phyloP scores from a whole-genome alignment of 306 rosid genomes.

The Acacia acuminata region DNA sequence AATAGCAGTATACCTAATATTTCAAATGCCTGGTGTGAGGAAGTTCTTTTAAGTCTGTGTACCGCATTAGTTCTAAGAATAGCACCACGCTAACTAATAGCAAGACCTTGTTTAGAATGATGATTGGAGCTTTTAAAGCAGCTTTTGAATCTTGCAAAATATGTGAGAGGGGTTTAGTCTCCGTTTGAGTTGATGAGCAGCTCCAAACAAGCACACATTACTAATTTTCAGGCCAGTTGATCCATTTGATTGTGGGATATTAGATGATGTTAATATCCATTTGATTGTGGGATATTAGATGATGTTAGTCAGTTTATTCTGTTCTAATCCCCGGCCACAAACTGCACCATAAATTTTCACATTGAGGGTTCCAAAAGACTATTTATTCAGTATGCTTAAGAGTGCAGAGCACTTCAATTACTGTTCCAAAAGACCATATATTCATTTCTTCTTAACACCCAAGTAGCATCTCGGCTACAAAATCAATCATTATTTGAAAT shows the following conservation, averaged over 20 bases:
- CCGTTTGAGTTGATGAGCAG: no score
- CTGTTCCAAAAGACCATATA: neutral
- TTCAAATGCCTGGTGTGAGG: neutral
- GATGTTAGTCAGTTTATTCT: neutral
- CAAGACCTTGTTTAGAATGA: neutral
- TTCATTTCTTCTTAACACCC: neutral
- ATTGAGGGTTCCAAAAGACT: neutral
- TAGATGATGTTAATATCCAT: neutral
- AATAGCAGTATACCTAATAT: slow-evolving; percentile 4
- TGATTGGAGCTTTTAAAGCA: no score
- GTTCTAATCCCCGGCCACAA: neutral
- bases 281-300: neutral
- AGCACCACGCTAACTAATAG: neutral
- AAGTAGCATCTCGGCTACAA: neutral
- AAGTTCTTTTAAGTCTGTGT: neutral
- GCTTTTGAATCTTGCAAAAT: no score
- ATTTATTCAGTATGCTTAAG: neutral
- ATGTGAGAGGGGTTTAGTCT: no score
- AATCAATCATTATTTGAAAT: neutral
- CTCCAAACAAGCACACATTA: no score
- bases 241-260: neutral
- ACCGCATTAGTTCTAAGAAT: slow-evolving; percentile 12
- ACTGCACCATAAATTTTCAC: neutral
- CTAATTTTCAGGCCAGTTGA: neutral
- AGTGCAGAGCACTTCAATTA: neutral